Percentiles rank a stretch among this genome's conserved stretches.
phyloP scores from a whole-genome alignment of 2,329 filamentous ascomycete species.

The Epichloe baconii region DNA sequence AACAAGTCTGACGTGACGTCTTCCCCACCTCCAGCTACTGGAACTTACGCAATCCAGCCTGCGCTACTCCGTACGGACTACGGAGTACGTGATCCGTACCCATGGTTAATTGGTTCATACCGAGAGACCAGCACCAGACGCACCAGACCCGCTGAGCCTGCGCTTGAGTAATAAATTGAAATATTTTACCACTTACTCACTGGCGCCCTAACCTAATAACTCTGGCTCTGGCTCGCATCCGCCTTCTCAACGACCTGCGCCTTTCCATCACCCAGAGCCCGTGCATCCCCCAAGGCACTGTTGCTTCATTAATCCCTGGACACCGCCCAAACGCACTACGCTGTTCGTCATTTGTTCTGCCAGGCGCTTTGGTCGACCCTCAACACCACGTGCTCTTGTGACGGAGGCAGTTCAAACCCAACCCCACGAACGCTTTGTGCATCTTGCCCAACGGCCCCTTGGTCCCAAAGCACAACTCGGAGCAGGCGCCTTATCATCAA shows the following conservation, averaged over 20 bases:
- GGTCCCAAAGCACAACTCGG: not conserved
- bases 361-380: not conserved
- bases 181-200: not conserved
- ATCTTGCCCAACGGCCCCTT: not conserved
- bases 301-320: not conserved
- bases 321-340: not conserved
- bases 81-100: too few species aligned
- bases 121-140: too few species aligned
- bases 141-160: too few species aligned
- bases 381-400: conserved; percentile 2
- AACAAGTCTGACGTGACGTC: too few species aligned
- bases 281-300: not conserved
- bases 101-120: too few species aligned
- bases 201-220: not conserved
- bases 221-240: not conserved
- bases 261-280: not conserved
- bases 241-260: not conserved
- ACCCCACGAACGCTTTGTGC: conserved; percentile 1
- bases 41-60: too few species aligned
- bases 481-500: not conserved
- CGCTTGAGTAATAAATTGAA: too few species aligned
- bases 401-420: not conserved
- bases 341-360: conserved; percentile 1
- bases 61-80: too few species aligned
- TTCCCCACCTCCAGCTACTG: too few species aligned